A percentile compares a stretch with the other conserved stretches of the same genome.
phyloP scores from a whole-genome alignment of 1,284 basidiomycete genomes.

The Golubevia pallescens region DNA sequence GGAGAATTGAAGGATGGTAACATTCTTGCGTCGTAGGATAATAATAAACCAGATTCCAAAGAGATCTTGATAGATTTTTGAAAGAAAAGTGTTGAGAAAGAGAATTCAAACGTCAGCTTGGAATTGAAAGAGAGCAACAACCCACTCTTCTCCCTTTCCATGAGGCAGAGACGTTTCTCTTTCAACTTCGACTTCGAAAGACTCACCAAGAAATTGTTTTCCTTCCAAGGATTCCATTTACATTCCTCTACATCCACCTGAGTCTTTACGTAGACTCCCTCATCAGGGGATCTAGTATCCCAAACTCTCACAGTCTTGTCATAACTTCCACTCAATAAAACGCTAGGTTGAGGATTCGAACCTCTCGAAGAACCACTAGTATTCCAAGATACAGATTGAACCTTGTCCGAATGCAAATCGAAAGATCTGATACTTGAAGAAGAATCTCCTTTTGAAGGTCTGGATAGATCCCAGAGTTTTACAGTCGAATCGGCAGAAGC shows the following conservation, averaged over 20 bases:
- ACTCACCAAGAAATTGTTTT: slow-evolving; percentile 83
- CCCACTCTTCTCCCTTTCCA: background rate
- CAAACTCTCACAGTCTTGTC: slow-evolving; percentile 92
- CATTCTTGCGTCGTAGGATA: slow-evolving; percentile 87
- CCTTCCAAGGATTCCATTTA: slow-evolving; percentile 94
- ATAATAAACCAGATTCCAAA: slow-evolving; percentile 86
- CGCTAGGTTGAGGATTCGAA: slow-evolving; percentile 71
- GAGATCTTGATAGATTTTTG: slow-evolving; percentile 72
- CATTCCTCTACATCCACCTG: slow-evolving; percentile 91
- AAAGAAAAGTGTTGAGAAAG: slow-evolving; percentile 10
- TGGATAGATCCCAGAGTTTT: slow-evolving; percentile 93
- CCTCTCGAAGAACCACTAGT: slow-evolving; percentile 67
- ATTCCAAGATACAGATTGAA: slow-evolving; percentile 98
- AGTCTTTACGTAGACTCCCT: slow-evolving; percentile 77
- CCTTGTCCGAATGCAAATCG: slow-evolving; percentile 88
- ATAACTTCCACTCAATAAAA: slow-evolving; percentile 88
- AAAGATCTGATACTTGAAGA: slow-evolving; percentile 77
- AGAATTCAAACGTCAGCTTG: background rate
- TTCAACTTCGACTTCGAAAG: slow-evolving; percentile 9
- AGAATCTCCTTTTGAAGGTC: slow-evolving; percentile 68
- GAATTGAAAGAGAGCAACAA: background rate
- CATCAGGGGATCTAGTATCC: slow-evolving; percentile 82
- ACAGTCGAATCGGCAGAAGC: slow-evolving; percentile 93
- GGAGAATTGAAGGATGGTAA: slow-evolving; percentile 73
- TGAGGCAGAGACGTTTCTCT: background rate